These are phyloP conservation scores for Suillus americanus DNA, from an alignment of 768 basidiomycete species.

Conservation along the genomic window DNA sequence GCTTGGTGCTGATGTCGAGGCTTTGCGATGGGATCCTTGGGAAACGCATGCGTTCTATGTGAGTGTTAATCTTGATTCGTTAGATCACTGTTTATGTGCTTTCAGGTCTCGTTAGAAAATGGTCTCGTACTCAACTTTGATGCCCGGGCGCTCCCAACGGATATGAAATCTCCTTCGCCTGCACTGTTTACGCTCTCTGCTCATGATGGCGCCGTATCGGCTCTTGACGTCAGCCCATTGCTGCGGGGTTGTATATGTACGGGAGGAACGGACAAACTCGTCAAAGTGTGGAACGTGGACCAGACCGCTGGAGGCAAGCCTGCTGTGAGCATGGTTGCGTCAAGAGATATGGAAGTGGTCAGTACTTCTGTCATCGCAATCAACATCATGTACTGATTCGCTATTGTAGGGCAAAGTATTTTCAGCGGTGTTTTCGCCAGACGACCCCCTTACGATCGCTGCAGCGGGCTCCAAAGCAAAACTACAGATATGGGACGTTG, in stretches of 20 bases:
- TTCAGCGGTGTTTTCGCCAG: conserved; percentile 87
- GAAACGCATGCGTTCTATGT: conserved; percentile 86
- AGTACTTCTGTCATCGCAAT: conserved; percentile 24
- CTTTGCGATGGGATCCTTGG: conserved; percentile 95
- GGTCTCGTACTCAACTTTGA: conserved; percentile 93
- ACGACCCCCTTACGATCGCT: conserved; percentile 90
- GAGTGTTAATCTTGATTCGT: conserved; percentile 25
- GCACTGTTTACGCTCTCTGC: conserved; percentile 88
- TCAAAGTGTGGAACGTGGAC: conserved; percentile 96
- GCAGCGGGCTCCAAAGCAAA: conserved; percentile 94
- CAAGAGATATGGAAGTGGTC: conserved; percentile 90
- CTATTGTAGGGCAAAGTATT: conserved; percentile 88
- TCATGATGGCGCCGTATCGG: conserved; percentile 87
- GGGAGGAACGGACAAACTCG: conserved; percentile 91
- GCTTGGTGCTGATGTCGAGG: conserved; percentile 91
- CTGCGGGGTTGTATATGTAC: conserved; percentile 90
- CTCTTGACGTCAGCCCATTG: conserved; percentile 88
- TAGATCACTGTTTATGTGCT: conserved; percentile 3
- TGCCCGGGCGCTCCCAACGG: conserved; percentile 75
- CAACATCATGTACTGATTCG: conserved; percentile 2
- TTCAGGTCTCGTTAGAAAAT: conserved; percentile 92
- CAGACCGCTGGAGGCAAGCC: conserved; percentile 60
- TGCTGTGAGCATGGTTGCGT: conserved; percentile 80
- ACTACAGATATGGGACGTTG: conserved; percentile 94
- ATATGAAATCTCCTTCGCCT: conserved; percentile 61